Percentiles rank a stretch among this genome's conserved stretches.
phyloP scores from a whole-genome alignment of 75 land plant species.

The Picea glauca region DNA sequence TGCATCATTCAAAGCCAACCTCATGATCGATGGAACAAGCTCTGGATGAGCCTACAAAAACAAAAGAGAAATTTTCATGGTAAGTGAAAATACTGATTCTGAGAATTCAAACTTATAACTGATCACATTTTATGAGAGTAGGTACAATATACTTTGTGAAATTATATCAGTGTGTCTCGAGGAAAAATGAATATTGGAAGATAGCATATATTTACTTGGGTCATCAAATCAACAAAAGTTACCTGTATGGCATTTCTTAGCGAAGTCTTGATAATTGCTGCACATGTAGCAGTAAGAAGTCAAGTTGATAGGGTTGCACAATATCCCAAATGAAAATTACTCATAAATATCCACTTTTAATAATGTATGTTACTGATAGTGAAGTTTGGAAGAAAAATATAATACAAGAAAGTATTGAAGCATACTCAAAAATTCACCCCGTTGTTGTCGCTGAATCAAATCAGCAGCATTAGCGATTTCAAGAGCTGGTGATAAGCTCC shows the following conservation, averaged over 20 bases:
- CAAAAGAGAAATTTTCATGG: constrained; percentile 5
- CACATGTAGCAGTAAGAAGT: constrained; percentile 1
- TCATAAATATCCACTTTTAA: background rate
- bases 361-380: background rate
- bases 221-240: background rate
- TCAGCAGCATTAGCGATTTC: constrained; percentile 80
- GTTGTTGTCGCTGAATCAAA: constrained; percentile 78
- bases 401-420: background rate
- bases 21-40: constrained; percentile 69
- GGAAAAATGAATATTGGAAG: background rate
- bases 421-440: constrained; percentile 71
- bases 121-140: background rate
- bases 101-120: background rate
- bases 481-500: constrained; percentile 32
- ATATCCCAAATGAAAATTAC: background rate
- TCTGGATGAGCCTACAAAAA: constrained; percentile 66
- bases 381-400: background rate
- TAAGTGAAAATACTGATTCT: background rate
- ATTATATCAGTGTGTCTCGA: background rate
- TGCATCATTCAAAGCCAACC: constrained; percentile 86
- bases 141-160: background rate
- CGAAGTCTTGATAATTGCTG: constrained; percentile 64
- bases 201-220: background rate
- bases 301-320: background rate
- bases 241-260: constrained; percentile 58